Percentiles rank a stretch among this genome's conserved stretches.
phyloP scores from a whole-genome alignment of 2,329 filamentous ascomycete species.

The Hypoxylon sp. region DNA sequence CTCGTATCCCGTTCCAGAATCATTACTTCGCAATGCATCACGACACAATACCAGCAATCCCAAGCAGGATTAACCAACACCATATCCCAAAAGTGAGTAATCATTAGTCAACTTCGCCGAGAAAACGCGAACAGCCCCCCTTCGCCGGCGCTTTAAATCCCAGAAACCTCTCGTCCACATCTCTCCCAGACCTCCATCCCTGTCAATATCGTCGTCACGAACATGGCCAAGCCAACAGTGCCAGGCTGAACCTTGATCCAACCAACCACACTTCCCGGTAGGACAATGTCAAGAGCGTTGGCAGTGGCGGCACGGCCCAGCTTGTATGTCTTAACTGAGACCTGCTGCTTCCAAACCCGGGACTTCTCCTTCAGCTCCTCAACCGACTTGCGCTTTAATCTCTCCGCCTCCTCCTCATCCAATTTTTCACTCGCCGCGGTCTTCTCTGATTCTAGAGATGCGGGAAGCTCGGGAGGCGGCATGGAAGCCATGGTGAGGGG shows the following conservation, averaged over 20 bases:
- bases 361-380: constrained; percentile 56
- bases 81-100: not conserved
- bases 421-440: constrained; percentile 29
- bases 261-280: constrained; percentile 73
- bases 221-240: constrained; percentile 71
- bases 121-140: constrained; percentile 10
- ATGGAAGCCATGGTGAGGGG: constrained; percentile 56
- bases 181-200: constrained; percentile 73
- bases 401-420: constrained; percentile 53
- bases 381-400: constrained; percentile 56
- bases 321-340: constrained; percentile 51
- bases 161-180: constrained; percentile 55
- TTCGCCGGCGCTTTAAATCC: constrained; percentile 6
- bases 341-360: constrained; percentile 52
- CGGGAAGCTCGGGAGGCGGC: constrained; percentile 55
- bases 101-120: not conserved
- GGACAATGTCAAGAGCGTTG: constrained; percentile 73
- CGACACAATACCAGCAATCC: not conserved
- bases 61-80: not conserved
- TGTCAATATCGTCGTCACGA: constrained; percentile 74
- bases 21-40: constrained; percentile 2
- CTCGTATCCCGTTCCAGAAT: constrained; percentile 5
- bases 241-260: constrained; percentile 70
- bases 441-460: constrained; percentile 48
- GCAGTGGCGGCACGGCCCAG: constrained; percentile 67